Base-by-base conservation (phyloP, 768 basidiomycete genomes). In the Lactifluus volemus region DNA sequence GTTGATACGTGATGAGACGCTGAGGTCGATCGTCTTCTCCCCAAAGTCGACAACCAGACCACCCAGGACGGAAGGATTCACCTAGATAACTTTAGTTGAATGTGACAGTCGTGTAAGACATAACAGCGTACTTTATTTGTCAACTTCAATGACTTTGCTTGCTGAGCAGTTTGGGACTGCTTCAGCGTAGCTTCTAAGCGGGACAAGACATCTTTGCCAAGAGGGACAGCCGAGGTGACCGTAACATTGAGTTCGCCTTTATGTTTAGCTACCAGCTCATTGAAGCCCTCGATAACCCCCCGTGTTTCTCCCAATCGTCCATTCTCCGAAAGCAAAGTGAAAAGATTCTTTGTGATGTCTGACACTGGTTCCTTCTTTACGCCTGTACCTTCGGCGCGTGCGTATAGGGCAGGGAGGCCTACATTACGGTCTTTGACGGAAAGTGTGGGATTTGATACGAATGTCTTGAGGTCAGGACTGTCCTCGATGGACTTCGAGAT, bases 1-100 rank as follows among this genome's bases (percentile, higher is more conserved):
- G 73, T 86, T 96, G 69, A 98, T 92, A 57, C 92, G 90, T 38
- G 92, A 92, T 52, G 85, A 86, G 58, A 96, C 94, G 68, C 92
- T 95, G 61, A 98, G 82, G 76, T 99, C 97, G 68, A 99, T 89
- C 55, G 92, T 93, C 80, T 96, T 96, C 79, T 98, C 97, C 65
- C 94, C 96, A 70, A 99, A 93, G 77, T 99, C 97, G 52, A 99
- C 87, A 63, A 98, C 81, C 61, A 98, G 73, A 53, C 97, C 97
- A 60, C 96, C 97, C 64, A 98, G 76, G 59, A 98, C 78, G n/a
- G 84, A 77, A 48, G 93, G 85, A 79, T 98, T 94, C 70, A 98
- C 89, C 93, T 96, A 62, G 34, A 36, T 54, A 53, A 19, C 12
- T 39, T 67, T 56, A 64, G 45, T 52, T 53, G 8, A 5, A 25